These are phyloP conservation scores for Crithidia brevicula DNA, from an alignment of 208 protist genomes.

Conservation along the genomic window DNA sequence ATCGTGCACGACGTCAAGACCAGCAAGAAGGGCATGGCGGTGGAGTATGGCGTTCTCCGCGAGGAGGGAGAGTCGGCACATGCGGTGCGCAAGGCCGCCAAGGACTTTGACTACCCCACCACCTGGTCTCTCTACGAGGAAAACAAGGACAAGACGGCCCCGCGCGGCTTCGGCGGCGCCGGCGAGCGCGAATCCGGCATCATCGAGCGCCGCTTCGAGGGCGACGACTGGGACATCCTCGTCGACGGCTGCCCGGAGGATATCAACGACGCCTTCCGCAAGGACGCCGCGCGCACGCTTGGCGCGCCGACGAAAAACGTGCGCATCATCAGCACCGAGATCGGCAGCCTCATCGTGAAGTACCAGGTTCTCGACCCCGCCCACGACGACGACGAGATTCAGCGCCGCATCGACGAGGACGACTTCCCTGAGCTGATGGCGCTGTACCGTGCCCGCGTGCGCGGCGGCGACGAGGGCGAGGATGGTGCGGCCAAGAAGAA, in stretches of 20 bases:
- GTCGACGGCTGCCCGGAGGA: constrained; percentile 43
- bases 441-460: constrained; percentile 40
- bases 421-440: constrained; percentile 47
- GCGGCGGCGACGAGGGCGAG: constrained; percentile 14
- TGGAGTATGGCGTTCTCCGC: constrained; percentile 30
- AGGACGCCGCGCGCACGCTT: constrained; percentile 42
- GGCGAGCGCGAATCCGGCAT: constrained; percentile 36
- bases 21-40: constrained; percentile 36
- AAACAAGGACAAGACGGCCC: constrained; percentile 25
- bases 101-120: constrained; percentile 24
- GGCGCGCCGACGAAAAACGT: constrained; percentile 40
- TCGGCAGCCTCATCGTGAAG: constrained; percentile 51
- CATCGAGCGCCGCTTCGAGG: constrained; percentile 61
- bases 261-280: constrained; percentile 52
- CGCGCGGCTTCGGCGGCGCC: constrained; percentile 9
- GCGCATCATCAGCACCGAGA: constrained; percentile 40
- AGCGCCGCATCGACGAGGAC: constrained; percentile 39
- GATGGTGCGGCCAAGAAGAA: constrained; percentile 12
- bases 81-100: constrained; percentile 32
- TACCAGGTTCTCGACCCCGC: constrained; percentile 39
- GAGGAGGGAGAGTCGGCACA: constrained; percentile 33
- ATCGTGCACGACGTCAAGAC: constrained; percentile 33
- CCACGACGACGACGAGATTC: constrained; percentile 43
- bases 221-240: constrained; percentile 73
- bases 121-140: constrained; percentile 40